A percentile compares a stretch with the other conserved stretches of the same genome.
Evolutionary conservation across 202 grass and related monocot genomes (phyloP).

Genomic region (Carex arenaria): DNA sequence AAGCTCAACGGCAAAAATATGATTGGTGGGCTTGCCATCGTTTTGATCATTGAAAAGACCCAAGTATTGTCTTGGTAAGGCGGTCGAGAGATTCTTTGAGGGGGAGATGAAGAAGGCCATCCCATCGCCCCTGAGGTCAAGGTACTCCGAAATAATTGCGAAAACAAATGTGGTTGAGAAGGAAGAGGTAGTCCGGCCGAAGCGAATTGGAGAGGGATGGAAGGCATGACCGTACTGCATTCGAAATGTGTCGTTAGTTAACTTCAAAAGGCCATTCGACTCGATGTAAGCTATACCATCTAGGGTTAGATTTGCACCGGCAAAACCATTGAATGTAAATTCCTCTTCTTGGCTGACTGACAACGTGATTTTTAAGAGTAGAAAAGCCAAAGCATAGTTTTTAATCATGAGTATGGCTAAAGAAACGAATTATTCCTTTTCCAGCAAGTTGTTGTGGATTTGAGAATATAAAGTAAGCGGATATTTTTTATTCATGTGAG

Average conservation of each 20-base stretch:
- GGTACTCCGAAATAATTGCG: constrained; percentile 37
- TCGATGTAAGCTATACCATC: constrained; percentile 41
- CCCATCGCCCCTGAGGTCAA: constrained; percentile 44
- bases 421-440: not conserved
- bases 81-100: constrained; percentile 25
- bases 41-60: constrained; percentile 43
- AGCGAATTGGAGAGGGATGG: constrained; percentile 31
- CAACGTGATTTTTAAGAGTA: not conserved
- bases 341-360: constrained; percentile 11
- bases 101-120: constrained; percentile 50
- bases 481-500: too few species aligned
- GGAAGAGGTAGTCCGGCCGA: constrained; percentile 27
- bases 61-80: constrained; percentile 40
- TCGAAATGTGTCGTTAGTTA: constrained; percentile 49
- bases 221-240: constrained; percentile 33
- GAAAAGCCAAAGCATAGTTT: not conserved
- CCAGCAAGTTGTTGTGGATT: too few species aligned
- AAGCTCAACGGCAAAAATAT: constrained; percentile 62
- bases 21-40: constrained; percentile 50
- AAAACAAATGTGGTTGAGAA: constrained; percentile 81
- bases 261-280: constrained; percentile 37
- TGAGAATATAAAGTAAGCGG: too few species aligned
- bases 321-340: constrained; percentile 63
- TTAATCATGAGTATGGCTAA: not conserved
- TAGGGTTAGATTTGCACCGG: constrained; percentile 21